Evolutionary conservation across 345 rosid species (phyloP), one percentile per base, ranked within the genome.

Genomic region (Trapa incisa): DNA sequence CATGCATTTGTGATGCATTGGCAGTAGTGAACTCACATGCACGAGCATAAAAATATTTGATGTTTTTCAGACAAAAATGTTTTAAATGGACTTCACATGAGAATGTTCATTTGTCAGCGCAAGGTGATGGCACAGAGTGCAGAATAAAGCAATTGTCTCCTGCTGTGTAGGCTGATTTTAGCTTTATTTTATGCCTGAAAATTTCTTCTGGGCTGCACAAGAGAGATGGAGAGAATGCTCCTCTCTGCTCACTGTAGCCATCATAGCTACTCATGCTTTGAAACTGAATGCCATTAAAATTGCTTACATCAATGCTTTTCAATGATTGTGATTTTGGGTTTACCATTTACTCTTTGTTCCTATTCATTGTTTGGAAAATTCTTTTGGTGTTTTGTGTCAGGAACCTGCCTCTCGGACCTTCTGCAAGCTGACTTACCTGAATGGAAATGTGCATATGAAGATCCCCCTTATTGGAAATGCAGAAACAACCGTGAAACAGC

Each of bases 351-450:
- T 3, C 10, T 35, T 16, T 3, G 15, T 35, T 58, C 60, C 60
- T 54, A 17, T 8, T 58, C 37, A 58, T 58, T 35, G 12, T 32
- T 11, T 58, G 8, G 14, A 32, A 58, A 29, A 58, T 58, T 5
- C 37, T 58, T n/a, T 54, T 35, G 1, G 2, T 58, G 63, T 12
- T 14, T 22, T 78, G 85, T 83, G 72, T 61, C 89, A 4, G 78
- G 76, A 48, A 75, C 82, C 67, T 75, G 87, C 75, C 83, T 87
- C 37, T 80, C 73, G 54, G 91, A 92, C 75, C 87, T 86, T 70
- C 71, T 86, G 66, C 70, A 65, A 67, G 67, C 75, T 35, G 91
- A 82, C 69, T 70, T 75, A 67, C 75, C 85, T 5, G 58, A 61
- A 66, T 77, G 81, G 77, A 38, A 67, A 37, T 37, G 3, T 50